phyloP scores from a whole-genome alignment of 164 flowering plant genomes.

The Houttuynia cordata region DNA sequence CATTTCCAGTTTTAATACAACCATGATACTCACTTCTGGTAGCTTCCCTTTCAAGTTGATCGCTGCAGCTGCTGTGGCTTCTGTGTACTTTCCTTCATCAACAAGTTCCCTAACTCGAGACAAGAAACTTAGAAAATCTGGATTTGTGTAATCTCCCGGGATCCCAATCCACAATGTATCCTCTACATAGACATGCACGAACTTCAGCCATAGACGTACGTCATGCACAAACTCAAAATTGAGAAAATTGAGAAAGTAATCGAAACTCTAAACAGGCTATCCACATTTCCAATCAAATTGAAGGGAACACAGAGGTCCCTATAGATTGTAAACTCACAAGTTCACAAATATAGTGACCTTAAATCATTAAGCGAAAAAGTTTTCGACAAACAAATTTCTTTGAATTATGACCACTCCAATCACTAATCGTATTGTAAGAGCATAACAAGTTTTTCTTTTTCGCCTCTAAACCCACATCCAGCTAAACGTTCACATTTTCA shows the following conservation, averaged over 20 bases:
- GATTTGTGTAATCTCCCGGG: slow-evolving; percentile 66
- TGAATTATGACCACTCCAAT: too few relatives aligned
- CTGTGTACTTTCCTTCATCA: slow-evolving; percentile 41
- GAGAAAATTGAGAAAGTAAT: neutral
- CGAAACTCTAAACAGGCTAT: neutral
- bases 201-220: neutral
- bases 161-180: slow-evolving; percentile 91
- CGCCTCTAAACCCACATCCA: too few relatives aligned
- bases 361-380: too few relatives aligned
- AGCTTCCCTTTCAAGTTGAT: slow-evolving; percentile 45
- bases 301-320: neutral
- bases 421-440: too few relatives aligned
- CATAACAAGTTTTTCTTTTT: too few relatives aligned
- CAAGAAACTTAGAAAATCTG: slow-evolving; percentile 50
- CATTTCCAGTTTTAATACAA: neutral
- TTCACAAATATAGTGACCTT: too few relatives aligned
- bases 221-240: neutral
- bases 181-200: slow-evolving; percentile 19
- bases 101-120: slow-evolving; percentile 72
- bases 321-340: too few relatives aligned
- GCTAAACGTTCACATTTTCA: too few relatives aligned
- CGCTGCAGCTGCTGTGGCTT: slow-evolving; percentile 62
- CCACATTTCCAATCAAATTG: neutral
- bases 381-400: too few relatives aligned
- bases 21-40: slow-evolving; percentile 43